Percentiles rank a stretch among this genome's conserved stretches.
phyloP scores from a whole-genome alignment of 768 basidiomycete species.

The Inosperma sp. region DNA sequence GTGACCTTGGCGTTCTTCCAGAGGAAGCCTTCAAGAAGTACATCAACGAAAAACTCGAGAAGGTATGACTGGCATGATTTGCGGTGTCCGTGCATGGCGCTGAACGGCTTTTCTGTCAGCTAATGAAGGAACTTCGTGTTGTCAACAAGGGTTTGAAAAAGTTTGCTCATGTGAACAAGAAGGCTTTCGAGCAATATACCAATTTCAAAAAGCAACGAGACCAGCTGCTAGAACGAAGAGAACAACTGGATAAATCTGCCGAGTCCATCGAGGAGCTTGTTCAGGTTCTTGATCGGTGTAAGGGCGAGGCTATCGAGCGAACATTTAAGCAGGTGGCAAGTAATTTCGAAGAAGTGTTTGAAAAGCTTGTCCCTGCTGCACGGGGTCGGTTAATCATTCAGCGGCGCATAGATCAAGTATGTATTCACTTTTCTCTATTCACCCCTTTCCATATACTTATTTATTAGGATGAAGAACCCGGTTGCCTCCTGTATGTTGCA shows the following conservation, averaged over 20 bases:
- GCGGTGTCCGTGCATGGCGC: too few species aligned
- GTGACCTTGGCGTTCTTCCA: constrained; percentile 92
- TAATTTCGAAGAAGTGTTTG: constrained; percentile 97
- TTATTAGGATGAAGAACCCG: too few species aligned
- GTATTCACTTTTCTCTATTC: constrained; percentile 14
- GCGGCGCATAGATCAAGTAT: constrained; percentile 78
- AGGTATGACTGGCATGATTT: too few species aligned
- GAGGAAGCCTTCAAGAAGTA: constrained; percentile 98
- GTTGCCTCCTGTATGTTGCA: too few species aligned
- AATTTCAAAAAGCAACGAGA: constrained; percentile 98
- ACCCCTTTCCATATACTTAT: too few species aligned
- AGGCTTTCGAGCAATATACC: constrained; percentile 97
- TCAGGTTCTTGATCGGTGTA: constrained; percentile 89
- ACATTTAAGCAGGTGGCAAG: constrained; percentile 98
- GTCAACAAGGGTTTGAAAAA: constrained; percentile 93
- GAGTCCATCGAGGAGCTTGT: constrained; percentile 89
- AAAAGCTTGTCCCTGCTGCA: constrained; percentile 91
- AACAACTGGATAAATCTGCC: constrained; percentile 88
- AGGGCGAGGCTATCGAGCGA: constrained; percentile 97
- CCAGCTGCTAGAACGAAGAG: constrained; percentile 77
- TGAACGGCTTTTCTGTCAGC: constrained; percentile 39
- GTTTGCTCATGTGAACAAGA: constrained; percentile 98
- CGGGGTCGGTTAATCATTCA: constrained; percentile 90
- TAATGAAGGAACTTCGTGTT: constrained; percentile 87
- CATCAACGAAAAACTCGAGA: constrained; percentile 79